These are phyloP conservation scores for Prototheca wickerhamii DNA, from an alignment of 163 green algal genomes.

Conservation along the genomic window DNA sequence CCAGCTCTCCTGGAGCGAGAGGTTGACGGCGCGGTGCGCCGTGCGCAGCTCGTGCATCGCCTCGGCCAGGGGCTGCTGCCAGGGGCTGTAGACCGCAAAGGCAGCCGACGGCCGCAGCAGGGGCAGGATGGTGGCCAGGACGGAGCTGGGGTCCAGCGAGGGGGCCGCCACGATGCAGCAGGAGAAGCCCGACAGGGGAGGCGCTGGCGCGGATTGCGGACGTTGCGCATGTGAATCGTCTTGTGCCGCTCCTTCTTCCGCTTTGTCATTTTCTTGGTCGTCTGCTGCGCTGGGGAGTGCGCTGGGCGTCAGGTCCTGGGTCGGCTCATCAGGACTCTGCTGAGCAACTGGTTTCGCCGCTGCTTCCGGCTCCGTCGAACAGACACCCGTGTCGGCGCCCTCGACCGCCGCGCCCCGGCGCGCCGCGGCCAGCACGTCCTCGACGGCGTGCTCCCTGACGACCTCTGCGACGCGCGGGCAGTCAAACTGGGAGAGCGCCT, in stretches of 20 bases:
- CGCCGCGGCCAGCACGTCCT: background rate
- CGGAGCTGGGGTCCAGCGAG: constrained; percentile 28
- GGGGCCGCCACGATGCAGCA: constrained; percentile 57
- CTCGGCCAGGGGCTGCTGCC: constrained; percentile 21
- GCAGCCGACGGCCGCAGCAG: constrained; percentile 64
- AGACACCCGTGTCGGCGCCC: background rate
- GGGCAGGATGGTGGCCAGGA: constrained; percentile 49
- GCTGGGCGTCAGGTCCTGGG: too few relatives aligned
- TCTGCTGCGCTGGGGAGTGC: too few relatives aligned
- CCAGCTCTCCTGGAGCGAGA: constrained; percentile 24
- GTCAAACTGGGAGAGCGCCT: constrained; percentile 15
- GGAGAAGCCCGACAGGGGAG: constrained; percentile 35
- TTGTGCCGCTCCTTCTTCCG: too few relatives aligned
- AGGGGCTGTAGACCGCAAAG: constrained; percentile 35
- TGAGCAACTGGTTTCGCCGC: too few relatives aligned
- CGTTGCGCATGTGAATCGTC: constrained; percentile 5
- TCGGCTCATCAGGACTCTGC: too few relatives aligned
- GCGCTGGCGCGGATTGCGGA: constrained; percentile 1
- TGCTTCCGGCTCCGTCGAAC: background rate
- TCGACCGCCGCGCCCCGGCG: background rate
- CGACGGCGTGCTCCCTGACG: constrained; percentile 52
- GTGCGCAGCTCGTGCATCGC: constrained; percentile 11
- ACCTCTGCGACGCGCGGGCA: background rate
- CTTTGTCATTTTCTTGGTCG: too few relatives aligned
- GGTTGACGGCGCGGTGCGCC: constrained; percentile 2